phyloP scores from a whole-genome alignment of 192 early-diverging fungal genomes.

The Umbelopsis vinacea region DNA sequence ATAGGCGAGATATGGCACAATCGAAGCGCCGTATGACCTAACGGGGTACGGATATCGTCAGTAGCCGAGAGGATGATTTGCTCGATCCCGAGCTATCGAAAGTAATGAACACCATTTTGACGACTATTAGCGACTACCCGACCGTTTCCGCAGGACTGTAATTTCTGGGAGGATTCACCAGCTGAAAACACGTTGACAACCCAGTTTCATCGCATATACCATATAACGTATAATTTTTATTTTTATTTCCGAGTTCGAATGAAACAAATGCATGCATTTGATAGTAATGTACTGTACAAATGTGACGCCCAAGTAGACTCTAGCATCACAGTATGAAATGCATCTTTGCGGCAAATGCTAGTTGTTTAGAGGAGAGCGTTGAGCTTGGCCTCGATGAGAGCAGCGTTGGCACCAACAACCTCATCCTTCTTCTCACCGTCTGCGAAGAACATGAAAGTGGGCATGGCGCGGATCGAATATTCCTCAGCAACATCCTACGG shows the following conservation, averaged over 20 bases:
- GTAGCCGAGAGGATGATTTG: no score
- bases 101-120: no score
- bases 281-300: constrained; percentile 21
- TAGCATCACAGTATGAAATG: neutral
- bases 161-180: no score
- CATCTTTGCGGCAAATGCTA: neutral
- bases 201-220: no score
- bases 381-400: constrained; percentile 31
- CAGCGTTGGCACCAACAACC: constrained; percentile 42
- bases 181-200: no score
- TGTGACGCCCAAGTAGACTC: no score
- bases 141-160: no score
- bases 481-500: constrained; percentile 50
- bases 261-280: neutral
- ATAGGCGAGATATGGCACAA: no score
- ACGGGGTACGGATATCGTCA: no score
- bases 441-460: constrained; percentile 63
- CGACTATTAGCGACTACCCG: no score
- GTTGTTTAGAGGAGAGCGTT: constrained; percentile 19
- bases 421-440: constrained; percentile 56
- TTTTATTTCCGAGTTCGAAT: neutral
- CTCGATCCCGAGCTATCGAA: no score
- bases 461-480: constrained; percentile 52
- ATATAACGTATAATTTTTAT: constrained; percentile 1
- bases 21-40: no score